Conservation (phyloP, 306 rosid species). For the Vachellia pachyceras region DNA sequence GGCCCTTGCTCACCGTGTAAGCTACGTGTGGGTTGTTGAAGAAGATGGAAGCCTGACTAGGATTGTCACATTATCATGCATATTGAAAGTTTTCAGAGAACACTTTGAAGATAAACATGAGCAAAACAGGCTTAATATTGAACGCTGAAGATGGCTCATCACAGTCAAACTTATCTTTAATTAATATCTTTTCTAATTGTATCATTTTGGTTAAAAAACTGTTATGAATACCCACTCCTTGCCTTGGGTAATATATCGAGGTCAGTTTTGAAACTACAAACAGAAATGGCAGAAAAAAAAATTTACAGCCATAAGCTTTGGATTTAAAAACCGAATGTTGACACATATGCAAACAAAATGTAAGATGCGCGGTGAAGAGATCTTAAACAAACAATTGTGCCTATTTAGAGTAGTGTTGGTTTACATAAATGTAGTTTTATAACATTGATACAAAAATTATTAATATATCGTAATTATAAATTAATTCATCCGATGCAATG, state of each 20-base stretch:
- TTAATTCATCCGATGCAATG: too few species aligned
- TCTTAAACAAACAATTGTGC: too few species aligned
- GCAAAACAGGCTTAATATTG: neutral
- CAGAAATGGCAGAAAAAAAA: neutral
- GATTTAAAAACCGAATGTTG: too few species aligned
- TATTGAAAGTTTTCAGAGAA: slow-evolving; percentile 74
- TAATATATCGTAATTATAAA: too few species aligned
- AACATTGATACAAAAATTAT: too few species aligned
- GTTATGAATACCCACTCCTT: neutral
- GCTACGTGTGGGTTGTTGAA: slow-evolving; percentile 86
- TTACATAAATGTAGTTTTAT: too few species aligned
- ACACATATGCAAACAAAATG: too few species aligned
- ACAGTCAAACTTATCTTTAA: neutral
- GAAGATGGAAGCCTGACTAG: slow-evolving; percentile 74
- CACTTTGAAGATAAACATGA: slow-evolving; percentile 28
- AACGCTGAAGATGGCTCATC: too few species aligned
- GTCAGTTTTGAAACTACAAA: neutral
- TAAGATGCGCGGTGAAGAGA: too few species aligned
- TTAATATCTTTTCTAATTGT: neutral
- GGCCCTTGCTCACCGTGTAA: slow-evolving; percentile 77
- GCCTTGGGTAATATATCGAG: neutral
- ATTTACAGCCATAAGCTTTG: too few species aligned
- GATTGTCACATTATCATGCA: slow-evolving; percentile 63
- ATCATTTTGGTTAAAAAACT: neutral
- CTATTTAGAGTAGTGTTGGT: too few species aligned